Evolutionary conservation across 1,284 basidiomycete species (phyloP), one percentile per base, ranked within the genome.

Genomic region (Pseudozyma thailandica): DNA sequence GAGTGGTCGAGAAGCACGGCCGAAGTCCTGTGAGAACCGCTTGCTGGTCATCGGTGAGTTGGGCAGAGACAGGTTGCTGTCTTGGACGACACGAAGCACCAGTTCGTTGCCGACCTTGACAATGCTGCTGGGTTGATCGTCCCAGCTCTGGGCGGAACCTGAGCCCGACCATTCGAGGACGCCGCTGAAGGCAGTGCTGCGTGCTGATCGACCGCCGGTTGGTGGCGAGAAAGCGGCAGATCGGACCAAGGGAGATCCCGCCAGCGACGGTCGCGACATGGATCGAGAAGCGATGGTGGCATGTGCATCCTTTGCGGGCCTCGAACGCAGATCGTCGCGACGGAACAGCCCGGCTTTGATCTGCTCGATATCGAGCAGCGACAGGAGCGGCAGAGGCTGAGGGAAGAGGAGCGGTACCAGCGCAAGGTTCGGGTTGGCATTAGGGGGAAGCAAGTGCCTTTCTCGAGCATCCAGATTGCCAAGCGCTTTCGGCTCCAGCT

Each of bases 1-100:
- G 6, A 77, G 60, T 13, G 78, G 78, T 30, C 78, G 54, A 4
- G 73, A 48, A 6, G 56, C 46, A 18, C 73, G 50, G 2, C 60
- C 70, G 42, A 78, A 71, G 37, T 80, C 78, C 39, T 74, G 70
- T 25, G 78, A 80, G 64, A 80, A 78, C 23, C 78, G 64, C 44
- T 77, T 78, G 57, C 60, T 53, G 2, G 66, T 70, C 61, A 76
- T 71, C 1, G 75, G 76, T 23, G 77, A 61, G 25, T 50, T 68
- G 9, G 77, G 72, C 1, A 71, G 44, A 28, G 72, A 75, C 31
- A 69, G 37, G 4, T 68, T 60, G 23, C 64, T 33, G 38, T 79
- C 74, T 31, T 66, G 58, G 12, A 70, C 43, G 3, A 64, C 33
- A 7, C 54, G 58, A 5, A 78, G 59, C 15, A 80, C 57, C 31